Percentiles rank a stretch among this genome's conserved stretches.
These are phyloP conservation scores for Phytophthora fragariae DNA, from an alignment of 352 stramenopile genomes.

Conservation along the genomic window DNA sequence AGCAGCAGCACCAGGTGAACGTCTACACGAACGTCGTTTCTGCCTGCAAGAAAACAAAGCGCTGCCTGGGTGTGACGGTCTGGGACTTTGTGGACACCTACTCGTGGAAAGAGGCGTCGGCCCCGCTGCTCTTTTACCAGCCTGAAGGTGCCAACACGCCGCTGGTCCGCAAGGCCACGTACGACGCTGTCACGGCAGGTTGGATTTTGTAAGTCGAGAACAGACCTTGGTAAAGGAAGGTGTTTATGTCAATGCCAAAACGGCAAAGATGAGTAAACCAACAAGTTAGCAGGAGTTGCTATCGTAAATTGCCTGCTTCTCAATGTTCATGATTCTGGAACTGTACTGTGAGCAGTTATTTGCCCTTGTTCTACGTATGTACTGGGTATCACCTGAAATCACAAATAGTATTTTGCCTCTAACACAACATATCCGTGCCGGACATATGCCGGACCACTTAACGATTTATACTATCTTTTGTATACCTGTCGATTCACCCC, in stretches of 20 bases:
- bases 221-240: not conserved
- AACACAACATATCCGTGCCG: no score
- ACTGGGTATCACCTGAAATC: no score
- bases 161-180: conserved; percentile 27
- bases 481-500: no score
- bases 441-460: no score
- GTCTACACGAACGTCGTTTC: conserved; percentile 25
- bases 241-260: not conserved
- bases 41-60: conserved; percentile 29
- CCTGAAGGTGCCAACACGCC: conserved; percentile 21
- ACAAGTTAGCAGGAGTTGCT: not conserved
- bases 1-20: conserved; percentile 21
- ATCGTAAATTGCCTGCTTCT: not conserved
- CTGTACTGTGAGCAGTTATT: no score
- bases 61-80: conserved; percentile 23
- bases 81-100: conserved; percentile 34
- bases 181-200: conserved; percentile 27
- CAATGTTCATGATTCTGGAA: not conserved
- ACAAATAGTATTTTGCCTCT: no score
- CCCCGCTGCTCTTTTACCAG: conserved; percentile 30
- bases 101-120: conserved; percentile 20
- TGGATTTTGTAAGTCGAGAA: conserved; percentile 30
- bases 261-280: conserved; percentile 2
- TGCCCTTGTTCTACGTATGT: no score
- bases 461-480: no score